Percentiles rank a stretch among this genome's conserved stretches.
Conservation (phyloP, 2,329 filamentous ascomycete genomes). For the Cladosporium sp. region DNA sequence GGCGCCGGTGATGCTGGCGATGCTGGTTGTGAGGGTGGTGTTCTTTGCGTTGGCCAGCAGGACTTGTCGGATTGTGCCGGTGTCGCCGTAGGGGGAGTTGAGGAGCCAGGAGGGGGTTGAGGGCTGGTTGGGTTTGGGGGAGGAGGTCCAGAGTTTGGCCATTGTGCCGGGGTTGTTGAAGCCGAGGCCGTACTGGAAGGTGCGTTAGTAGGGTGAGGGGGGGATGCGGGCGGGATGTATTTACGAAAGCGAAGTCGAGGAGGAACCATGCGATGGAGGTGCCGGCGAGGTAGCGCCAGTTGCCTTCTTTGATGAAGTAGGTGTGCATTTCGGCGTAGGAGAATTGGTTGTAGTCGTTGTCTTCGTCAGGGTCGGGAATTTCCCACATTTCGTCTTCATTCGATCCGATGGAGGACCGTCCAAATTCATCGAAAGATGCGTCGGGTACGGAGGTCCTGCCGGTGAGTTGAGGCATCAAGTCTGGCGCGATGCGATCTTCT, state of each 20-base stretch:
- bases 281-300: slow-evolving; percentile 18
- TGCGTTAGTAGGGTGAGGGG: not conserved
- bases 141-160: slow-evolving; percentile 18
- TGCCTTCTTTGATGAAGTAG: slow-evolving; percentile 18
- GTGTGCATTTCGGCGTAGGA: slow-evolving; percentile 12
- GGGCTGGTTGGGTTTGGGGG: slow-evolving; percentile 2
- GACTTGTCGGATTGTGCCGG: slow-evolving; percentile 14
- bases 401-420: not conserved
- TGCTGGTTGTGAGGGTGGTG: slow-evolving; percentile 20
- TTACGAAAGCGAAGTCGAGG: slow-evolving; percentile 17
- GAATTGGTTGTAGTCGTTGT: slow-evolving; percentile 15
- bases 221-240: not conserved
- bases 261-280: slow-evolving; percentile 19
- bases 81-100: slow-evolving; percentile 9
- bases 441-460: not conserved
- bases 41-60: slow-evolving; percentile 17
- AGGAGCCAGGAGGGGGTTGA: slow-evolving; percentile 15
- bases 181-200: slow-evolving; percentile 15
- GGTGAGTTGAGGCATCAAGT: not conserved
- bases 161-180: slow-evolving; percentile 19
- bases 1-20: slow-evolving; percentile 39
- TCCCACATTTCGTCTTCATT: slow-evolving; percentile 16
- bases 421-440: slow-evolving; percentile 2
- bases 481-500: not conserved
- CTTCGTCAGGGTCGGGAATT: slow-evolving; percentile 2